Evolutionary conservation across 2,329 filamentous ascomycete species (phyloP).

Genomic region (Clonostachys rhizophaga): DNA sequence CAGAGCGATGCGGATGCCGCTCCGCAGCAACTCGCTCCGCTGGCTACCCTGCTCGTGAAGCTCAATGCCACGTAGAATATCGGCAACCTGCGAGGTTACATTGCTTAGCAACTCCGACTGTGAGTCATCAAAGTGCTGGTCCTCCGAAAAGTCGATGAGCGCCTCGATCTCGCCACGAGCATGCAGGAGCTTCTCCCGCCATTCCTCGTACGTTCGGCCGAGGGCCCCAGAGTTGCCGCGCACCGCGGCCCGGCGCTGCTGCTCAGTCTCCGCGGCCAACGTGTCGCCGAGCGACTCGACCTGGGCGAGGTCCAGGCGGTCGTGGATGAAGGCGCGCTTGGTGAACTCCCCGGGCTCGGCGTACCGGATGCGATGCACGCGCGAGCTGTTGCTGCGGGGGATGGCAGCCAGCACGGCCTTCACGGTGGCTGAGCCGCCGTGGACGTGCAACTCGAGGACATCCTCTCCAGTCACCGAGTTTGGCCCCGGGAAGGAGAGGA

Average conservation of each 20-base stretch:
- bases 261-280: conserved; percentile 74
- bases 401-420: conserved; percentile 81
- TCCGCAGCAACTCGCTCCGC: conserved; percentile 76
- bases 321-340: conserved; percentile 82
- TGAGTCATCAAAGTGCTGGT: conserved; percentile 93
- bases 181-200: conserved; percentile 72
- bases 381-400: conserved; percentile 24
- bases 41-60: conserved; percentile 73
- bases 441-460: conserved; percentile 88
- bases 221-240: conserved; percentile 69
- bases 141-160: conserved; percentile 94
- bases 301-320: conserved; percentile 81
- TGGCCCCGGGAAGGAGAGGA: conserved; percentile 79
- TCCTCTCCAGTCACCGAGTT: conserved; percentile 89
- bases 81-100: conserved; percentile 60
- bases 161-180: conserved; percentile 91
- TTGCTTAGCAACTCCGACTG: conserved; percentile 66
- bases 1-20: conserved; percentile 80
- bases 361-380: conserved; percentile 58
- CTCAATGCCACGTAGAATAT: conserved; percentile 58
- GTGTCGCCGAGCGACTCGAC: conserved; percentile 63
- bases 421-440: conserved; percentile 85
- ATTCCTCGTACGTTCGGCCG: conserved; percentile 73
- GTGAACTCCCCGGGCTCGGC: conserved; percentile 97
- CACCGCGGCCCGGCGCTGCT: conserved; percentile 84